phyloP scores from a whole-genome alignment of 108 stramenopile genomes.

The Pseudonitzschia multiseries region DNA sequence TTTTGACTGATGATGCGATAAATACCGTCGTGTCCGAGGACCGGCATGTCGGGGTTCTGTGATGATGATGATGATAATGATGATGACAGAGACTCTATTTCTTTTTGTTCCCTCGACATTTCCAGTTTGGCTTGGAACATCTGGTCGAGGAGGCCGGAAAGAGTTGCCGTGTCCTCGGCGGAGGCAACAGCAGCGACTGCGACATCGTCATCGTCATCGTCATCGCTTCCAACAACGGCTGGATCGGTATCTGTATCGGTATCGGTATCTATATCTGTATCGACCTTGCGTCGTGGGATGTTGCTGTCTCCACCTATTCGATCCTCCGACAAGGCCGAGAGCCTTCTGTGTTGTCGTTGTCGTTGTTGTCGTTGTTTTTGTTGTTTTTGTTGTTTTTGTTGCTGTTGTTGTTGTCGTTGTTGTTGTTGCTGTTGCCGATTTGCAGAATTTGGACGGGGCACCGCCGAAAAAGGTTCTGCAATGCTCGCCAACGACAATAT shows the following conservation, averaged over 20 bases:
- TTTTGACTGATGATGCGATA: constrained; percentile 19
- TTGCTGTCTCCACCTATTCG: neutral
- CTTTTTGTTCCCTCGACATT: constrained; percentile 15
- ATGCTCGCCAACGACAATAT: neutral
- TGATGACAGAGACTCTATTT: neutral
- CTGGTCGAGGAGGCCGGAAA: constrained; percentile 11
- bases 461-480: neutral
- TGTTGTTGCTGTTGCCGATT: no score
- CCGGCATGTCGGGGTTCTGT: constrained; percentile 11
- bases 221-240: neutral
- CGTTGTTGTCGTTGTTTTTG: no score
- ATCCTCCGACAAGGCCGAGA: neutral
- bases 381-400: no score
- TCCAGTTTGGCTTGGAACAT: constrained; percentile 15
- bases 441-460: neutral
- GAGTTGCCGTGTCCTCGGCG: neutral
- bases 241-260: neutral
- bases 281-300: no score
- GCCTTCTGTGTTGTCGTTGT: neutral
- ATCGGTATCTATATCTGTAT: neutral
- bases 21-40: constrained; percentile 13
- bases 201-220: no score
- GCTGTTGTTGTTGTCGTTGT: no score
- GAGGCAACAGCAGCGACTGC: no score
- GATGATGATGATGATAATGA: neutral